Conservation (phyloP, 2,329 filamentous ascomycete species). For the Fusarium sp. region DNA sequence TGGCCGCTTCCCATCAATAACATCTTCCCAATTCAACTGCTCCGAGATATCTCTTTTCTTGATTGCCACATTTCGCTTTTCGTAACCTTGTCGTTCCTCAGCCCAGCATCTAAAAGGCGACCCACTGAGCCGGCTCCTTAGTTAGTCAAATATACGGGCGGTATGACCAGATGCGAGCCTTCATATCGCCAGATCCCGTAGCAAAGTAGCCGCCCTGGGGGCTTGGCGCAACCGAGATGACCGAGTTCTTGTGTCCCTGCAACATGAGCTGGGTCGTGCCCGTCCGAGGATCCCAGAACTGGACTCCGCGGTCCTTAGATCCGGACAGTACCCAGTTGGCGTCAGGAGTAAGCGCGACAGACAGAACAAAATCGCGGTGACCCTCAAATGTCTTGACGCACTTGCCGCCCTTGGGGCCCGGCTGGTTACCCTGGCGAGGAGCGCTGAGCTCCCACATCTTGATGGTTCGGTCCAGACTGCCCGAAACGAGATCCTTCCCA, state of each 20-base stretch:
- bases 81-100: conserved; percentile 21
- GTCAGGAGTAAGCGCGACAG: conserved; percentile 94
- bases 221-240: conserved; percentile 96
- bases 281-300: conserved; percentile 98
- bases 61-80: conserved; percentile 25
- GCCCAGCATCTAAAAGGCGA: conserved; percentile 33
- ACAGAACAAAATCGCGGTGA: conserved; percentile 97
- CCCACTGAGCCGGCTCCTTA: conserved; percentile 39
- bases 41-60: conserved; percentile 25
- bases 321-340: conserved; percentile 97
- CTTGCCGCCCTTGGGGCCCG: conserved; percentile 86
- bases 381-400: conserved; percentile 98
- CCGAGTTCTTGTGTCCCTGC: conserved; percentile 98
- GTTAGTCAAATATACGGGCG: conserved; percentile 59
- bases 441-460: conserved; percentile 98
- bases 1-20: conserved; percentile 29
- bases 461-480: conserved; percentile 97
- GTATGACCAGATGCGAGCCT: conserved; percentile 97
- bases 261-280: conserved; percentile 98
- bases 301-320: conserved; percentile 96
- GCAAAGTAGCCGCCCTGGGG: conserved; percentile 91
- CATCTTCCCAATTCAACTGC: conserved; percentile 32
- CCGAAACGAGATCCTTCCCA: conserved; percentile 92
- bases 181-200: conserved; percentile 97
- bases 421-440: conserved; percentile 76